Evolutionary conservation across 1,284 basidiomycete genomes (phyloP).

Genomic region (Cutaneotrichosporon arboriforme): DNA sequence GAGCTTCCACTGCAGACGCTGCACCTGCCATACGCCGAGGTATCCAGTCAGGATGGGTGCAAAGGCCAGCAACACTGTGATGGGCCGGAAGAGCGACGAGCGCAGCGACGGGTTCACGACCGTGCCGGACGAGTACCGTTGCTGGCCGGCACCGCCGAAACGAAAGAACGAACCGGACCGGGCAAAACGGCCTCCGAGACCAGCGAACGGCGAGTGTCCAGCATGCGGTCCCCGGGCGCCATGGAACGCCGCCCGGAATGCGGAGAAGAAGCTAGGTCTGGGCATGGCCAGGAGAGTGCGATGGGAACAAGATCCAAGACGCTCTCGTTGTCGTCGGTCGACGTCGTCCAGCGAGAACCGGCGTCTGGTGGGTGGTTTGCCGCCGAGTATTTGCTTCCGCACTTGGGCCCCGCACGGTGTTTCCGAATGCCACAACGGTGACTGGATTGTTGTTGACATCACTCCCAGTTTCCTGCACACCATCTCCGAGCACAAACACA

Average conservation of each 20-base stretch:
- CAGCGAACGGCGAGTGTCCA: not conserved
- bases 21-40: constrained; percentile 88
- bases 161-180: not conserved
- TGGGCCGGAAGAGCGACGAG: constrained; percentile 50
- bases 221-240: not conserved
- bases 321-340: not conserved
- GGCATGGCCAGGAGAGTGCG: constrained; percentile 11
- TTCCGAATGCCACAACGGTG: not conserved
- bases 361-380: not conserved
- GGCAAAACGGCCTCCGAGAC: not conserved
- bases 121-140: constrained; percentile 3
- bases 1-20: constrained; percentile 92
- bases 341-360: not conserved
- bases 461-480: not conserved
- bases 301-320: not conserved
- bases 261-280: constrained; percentile 12
- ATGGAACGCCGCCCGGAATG: constrained; percentile 11
- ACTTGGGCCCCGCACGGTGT: not conserved
- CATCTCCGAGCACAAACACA: not conserved
- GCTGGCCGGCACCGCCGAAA: constrained; percentile 1
- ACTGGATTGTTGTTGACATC: constrained; percentile 8
- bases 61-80: constrained; percentile 71
- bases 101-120: constrained; percentile 14
- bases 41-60: constrained; percentile 87
- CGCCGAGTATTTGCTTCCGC: constrained; percentile 7